Base-by-base conservation (phyloP, 148 eudicot genomes). In the Chenopodium berlandieri region DNA sequence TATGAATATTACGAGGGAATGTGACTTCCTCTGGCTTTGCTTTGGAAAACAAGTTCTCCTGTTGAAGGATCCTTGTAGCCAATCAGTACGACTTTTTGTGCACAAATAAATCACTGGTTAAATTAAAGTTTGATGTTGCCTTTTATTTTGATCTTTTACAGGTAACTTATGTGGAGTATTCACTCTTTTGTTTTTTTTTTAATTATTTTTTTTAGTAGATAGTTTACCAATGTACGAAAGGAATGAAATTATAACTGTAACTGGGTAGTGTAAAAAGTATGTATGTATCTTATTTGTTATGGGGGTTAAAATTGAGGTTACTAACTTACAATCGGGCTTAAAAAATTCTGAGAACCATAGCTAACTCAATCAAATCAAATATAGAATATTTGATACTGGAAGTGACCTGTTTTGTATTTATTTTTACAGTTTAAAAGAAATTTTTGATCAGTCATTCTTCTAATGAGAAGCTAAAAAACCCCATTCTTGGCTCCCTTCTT, bases 51-150 rank as follows among this genome's bases (percentile, higher is more conserved):
- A 54, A 58, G 46, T 23, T 70, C 4, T 62, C 27, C 67, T 80
- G 78, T 63, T 22, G 68, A 37, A 2, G 2, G 78, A 44, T 77
- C 46, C 80, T 77, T 77, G 54, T 77, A 58, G 78, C 66, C 67
- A 62, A 76, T 58, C 47, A 76, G 46, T 46, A 47, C 47, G 60
- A 23, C 17, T 48, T 25, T 22, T 47, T 73, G 76, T 73, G 76
- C 58, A 23, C 31, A 47, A 25, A 73, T 11, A n/a, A 9, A 12
- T 48, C 76, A 47, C 52, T 48, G 25, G 32, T 73, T 47, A 48
- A 73, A 12, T 34, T 60, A 73, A 73, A 48, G 60, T 73, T 47
- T 48, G 34, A 48, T 73, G 76, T 25, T 48, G 60, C 60, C 60
- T 73, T 32, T 73, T 47, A 48, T 48, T 47, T 23, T 73, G 76